Base-by-base conservation (phyloP, 2,329 filamentous ascomycete species). In the Ploettnerulaceae sp. region DNA sequence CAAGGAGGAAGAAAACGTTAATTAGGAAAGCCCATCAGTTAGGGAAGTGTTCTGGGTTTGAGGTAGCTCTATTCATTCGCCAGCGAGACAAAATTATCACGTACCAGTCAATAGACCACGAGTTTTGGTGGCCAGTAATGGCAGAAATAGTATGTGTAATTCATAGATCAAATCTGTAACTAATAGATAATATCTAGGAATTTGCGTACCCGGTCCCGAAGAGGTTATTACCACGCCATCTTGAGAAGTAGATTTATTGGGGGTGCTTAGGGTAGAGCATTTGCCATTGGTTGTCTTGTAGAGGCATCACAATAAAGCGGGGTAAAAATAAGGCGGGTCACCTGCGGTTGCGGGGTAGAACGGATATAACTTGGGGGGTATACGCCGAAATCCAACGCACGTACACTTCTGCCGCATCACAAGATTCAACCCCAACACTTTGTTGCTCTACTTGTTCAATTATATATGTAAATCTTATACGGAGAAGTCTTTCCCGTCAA, bases 131-230 rank as follows among this genome's bases (percentile, higher is more conserved):
- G 29, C 29, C 29, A 43, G 18, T 44, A 34, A 44, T 32, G 46
- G 39, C 40, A 48, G 40, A 48, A 44, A 48, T 48, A 33, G 46
- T 48, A 38, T 44, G 17, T 32, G 12, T 32, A 25, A 34, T 40
- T 20, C 37, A 45, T 32, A 45, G n/a, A 32, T 32, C 12, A 32
- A 32, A 32, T 32, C 26, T 49, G 31, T 49, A 49, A 49, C 40
- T 49, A 49, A 45, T 48, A 36, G 18, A 45, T 42, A 29, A 48
- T 42, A 32, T 45, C 36, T 42, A 47, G 37, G 29, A 47, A 42
- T 34, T 36, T 36, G 37, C 37, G 25, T 47, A 47, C 25, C 37
- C 45, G 31, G 25, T 42, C 20, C 37, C 31, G 18, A 41, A 37
- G 36, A 47, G 33, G 29, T 42, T 47, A 34, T 36, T 47, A 41